Base-by-base conservation (phyloP, 2,329 filamentous ascomycete species). In the Seiridium unicorne region DNA sequence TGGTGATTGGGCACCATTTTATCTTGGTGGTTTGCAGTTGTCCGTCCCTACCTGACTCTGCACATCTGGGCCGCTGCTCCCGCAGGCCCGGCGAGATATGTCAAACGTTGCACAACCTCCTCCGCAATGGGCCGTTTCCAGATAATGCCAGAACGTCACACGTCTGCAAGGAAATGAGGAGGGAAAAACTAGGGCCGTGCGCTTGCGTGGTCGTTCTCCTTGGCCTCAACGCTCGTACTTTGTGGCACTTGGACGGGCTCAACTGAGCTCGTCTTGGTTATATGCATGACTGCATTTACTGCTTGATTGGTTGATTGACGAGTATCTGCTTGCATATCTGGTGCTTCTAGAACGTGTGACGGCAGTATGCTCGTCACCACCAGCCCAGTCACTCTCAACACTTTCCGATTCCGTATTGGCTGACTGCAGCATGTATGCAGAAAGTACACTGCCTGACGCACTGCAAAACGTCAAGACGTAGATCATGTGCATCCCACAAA, bases 1-100 rank as follows among this genome's bases (percentile, higher is more conserved):
- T n/a, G 13, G 54, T 47, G 44, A 47, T 57, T 44, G 54, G 54
- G 54, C 54, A 57, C 42, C 44, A 46, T 18, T 57, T 10, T 35
- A 18, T 42, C 35, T 35, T 53, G 49, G 49, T 38, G n/a, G 38
- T 42, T 7, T 13, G 7, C 38, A 42, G 7, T 7, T 42, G 38
- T 4, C 18, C 34, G 9, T 49, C 6, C 46, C 6, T 31, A 18
- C 46, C 13, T n/a, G 26, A 48, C 13, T 32, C 13, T 38, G 3
- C 49, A 36, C 5, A 36, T 13, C 49, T 53, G 35, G 31, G 26
- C 26, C 10, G 11, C 26, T n/a, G 11, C 49, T 53, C 8, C 46
- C n/a, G 46, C 46, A 48, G 46, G n/a, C 46, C n/a, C 8, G 46
- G 46, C 46, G 7, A 31, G 46, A n/a, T 31, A 48, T n/a, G 46